Base-by-base conservation (phyloP, 1,284 basidiomycete genomes). In the Trametes polyzona region DNA sequence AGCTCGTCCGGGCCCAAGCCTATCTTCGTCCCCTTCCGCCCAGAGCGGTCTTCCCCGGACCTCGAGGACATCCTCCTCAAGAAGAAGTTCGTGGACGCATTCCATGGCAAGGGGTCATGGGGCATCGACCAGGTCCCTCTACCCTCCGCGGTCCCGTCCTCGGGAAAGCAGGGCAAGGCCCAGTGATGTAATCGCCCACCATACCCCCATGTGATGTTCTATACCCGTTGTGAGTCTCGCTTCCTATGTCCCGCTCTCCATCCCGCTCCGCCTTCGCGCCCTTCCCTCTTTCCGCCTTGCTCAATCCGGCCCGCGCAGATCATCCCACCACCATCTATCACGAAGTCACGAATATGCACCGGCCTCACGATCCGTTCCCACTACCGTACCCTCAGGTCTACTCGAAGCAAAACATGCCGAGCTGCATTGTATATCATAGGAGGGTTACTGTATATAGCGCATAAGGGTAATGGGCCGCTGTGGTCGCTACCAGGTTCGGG, bases 21-120 rank as follows among this genome's bases (percentile, higher is more conserved):
- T 32, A 76, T 84, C 59, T 84, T 83, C 68, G 79, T 80, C 47
- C 78, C 81, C 7, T 84, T 82, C 73, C 76, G 78, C 57, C 78
- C 78, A 58, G 81, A 83, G 51, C 76, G 78, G 17, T 76, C 80
- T 23, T 82, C 83, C 23, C 84, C 84, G 47, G 83, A 86, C 61
- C 74, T 86, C 50, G 77, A 73, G 55, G 76, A 78, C 61, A 74
- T 84, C 52, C 71, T 85, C 57, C 75, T 77, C 70, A 83, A 80
- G 73, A 83, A 81, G 67, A 72, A 71, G 57, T 58, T 69, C 57
- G 59, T 65, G 53, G 70, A 73, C 56, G 68, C 65, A 27, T 62
- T 73, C 57, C 53, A 66, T 47, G 69, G 69, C 65, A 72, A 72
- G 65, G 61, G 67, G 52, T 65, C 69, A 41, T 74, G 73, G 71